Percentiles rank a stretch among this genome's conserved stretches.
phyloP scores from a whole-genome alignment of 2,329 filamentous ascomycete genomes.

The Xylaria sp. region DNA sequence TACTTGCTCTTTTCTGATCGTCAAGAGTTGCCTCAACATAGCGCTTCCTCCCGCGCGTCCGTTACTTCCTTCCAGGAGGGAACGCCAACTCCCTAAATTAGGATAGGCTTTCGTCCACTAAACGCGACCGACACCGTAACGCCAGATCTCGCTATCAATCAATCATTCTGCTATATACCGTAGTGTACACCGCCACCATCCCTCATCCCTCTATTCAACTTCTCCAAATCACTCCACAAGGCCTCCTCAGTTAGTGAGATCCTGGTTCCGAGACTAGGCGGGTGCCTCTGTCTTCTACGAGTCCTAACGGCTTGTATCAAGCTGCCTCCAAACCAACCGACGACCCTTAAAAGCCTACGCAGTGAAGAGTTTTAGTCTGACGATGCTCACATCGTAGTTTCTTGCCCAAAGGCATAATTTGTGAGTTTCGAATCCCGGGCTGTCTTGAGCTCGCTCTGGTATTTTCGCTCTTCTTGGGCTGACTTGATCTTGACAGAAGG shows the following conservation, averaged over 20 bases:
- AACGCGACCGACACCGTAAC: constrained; percentile 33
- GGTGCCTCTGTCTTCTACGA: constrained; percentile 21
- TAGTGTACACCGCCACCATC: constrained; percentile 30
- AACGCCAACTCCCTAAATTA: constrained; percentile 31
- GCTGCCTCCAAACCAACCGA: constrained; percentile 17
- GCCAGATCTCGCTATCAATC: constrained; percentile 30
- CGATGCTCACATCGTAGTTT: constrained; percentile 38
- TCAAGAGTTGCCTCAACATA: constrained; percentile 36
- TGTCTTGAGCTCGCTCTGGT: not conserved
- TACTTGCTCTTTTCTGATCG: constrained; percentile 22
- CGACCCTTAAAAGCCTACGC: constrained; percentile 10
- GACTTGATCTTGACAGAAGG: constrained; percentile 25
- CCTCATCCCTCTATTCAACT: constrained; percentile 23
- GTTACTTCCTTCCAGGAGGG: constrained; percentile 28
- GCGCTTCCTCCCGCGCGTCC: constrained; percentile 28
- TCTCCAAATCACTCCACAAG: constrained; percentile 29
- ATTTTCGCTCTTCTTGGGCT: constrained; percentile 16
- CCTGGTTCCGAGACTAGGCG: constrained; percentile 28
- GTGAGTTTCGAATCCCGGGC: constrained; percentile 20
- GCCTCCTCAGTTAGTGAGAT: constrained; percentile 23
- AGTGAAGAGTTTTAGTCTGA: constrained; percentile 31
- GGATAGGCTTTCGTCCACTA: constrained; percentile 28
- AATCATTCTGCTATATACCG: constrained; percentile 25
- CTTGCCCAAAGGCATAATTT: constrained; percentile 27
- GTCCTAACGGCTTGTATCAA: constrained; percentile 24